Evolutionary conservation across 257 asterid genomes (phyloP).

Genomic region (Nicotiana attenuata): DNA sequence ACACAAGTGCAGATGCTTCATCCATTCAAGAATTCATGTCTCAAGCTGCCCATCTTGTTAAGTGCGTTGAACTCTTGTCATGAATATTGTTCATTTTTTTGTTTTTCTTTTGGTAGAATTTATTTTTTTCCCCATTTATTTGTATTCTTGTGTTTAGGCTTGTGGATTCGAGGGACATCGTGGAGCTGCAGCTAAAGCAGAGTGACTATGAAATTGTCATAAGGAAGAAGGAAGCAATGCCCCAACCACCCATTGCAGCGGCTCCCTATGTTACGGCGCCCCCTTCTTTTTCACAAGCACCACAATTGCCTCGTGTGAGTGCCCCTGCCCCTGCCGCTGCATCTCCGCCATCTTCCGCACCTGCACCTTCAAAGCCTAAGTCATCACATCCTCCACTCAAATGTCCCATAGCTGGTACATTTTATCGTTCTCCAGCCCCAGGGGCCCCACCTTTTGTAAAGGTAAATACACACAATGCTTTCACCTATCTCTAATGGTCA

Average conservation of each 20-base stretch:
- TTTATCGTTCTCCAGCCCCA: conserved; percentile 62
- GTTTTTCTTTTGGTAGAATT: not conserved
- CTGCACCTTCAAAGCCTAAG: conserved; percentile 39
- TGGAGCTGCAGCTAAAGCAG: conserved; percentile 55
- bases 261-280: conserved; percentile 6
- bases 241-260: conserved; percentile 28
- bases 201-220: conserved; percentile 44
- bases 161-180: conserved; percentile 54
- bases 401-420: conserved; percentile 69
- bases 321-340: conserved; percentile 20
- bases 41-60: conserved; percentile 42
- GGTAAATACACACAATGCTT: conserved; percentile 24
- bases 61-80: conserved; percentile 28
- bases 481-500: not conserved
- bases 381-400: conserved; percentile 59
- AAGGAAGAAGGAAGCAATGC: conserved; percentile 52
- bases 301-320: conserved; percentile 25
- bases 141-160: conserved; percentile 26
- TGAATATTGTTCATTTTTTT: not conserved
- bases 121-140: no score
- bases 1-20: conserved; percentile 36
- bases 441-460: conserved; percentile 59
- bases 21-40: conserved; percentile 40
- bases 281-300: conserved; percentile 33
- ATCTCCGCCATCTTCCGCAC: conserved; percentile 25